phyloP scores from a whole-genome alignment of 2,329 filamentous ascomycete species.

The Cladosporium sp. region DNA sequence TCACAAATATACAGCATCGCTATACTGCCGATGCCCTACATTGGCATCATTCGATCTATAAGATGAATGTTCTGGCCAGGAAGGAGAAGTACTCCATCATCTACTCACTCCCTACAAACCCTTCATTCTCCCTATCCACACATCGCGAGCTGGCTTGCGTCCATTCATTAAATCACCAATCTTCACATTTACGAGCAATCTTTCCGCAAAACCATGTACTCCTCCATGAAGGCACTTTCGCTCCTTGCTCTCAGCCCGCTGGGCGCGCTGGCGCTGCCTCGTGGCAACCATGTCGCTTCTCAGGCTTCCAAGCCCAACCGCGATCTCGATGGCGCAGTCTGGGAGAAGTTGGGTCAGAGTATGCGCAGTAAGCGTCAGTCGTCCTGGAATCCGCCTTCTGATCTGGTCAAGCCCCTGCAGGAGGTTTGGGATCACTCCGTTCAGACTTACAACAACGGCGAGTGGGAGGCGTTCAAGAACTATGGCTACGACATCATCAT shows the following conservation, averaged over 20 bases:
- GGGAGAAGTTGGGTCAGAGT: background rate
- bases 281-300: background rate
- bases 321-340: conserved; percentile 11
- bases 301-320: background rate
- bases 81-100: background rate
- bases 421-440: conserved; percentile 13
- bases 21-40: conserved; percentile 3
- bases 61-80: background rate
- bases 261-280: conserved; percentile 8
- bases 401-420: conserved; percentile 10
- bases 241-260: conserved; percentile 8
- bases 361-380: conserved; percentile 8
- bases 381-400: conserved; percentile 8
- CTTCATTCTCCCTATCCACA: background rate
- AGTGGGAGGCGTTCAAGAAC: conserved; percentile 15
- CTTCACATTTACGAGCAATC: background rate
- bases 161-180: background rate
- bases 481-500: conserved; percentile 17
- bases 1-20: background rate
- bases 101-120: background rate
- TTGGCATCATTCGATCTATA: background rate
- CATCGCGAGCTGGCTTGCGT: conserved; percentile 16
- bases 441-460: conserved; percentile 14
- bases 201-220: background rate
- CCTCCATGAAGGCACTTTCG: conserved; percentile 7